Conservation (phyloP, 164 flowering plant species). For the Magnolia kwangsiensis region DNA sequence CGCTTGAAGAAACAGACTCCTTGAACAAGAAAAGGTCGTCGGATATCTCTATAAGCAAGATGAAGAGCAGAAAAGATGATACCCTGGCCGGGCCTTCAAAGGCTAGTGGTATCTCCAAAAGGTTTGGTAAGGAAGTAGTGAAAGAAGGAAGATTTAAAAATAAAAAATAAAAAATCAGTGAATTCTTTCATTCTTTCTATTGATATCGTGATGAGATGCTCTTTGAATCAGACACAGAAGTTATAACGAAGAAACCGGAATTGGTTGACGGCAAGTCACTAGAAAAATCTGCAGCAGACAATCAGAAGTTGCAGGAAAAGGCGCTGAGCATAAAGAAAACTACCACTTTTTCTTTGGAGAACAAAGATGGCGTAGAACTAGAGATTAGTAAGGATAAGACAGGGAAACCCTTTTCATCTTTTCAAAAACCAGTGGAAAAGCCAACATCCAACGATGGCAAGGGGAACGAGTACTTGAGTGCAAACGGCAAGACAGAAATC, state of each 20-base stretch:
- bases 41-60: not conserved
- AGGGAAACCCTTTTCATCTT: conserved; percentile 8
- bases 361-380: not conserved
- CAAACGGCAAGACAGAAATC: conserved; percentile 13
- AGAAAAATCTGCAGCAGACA: not conserved
- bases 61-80: conserved; percentile 27
- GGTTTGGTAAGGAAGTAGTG: conserved; percentile 17
- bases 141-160: conserved; percentile 1
- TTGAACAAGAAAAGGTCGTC: not conserved
- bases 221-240: conserved; percentile 28
- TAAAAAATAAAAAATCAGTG: not conserved
- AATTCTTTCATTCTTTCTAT: not conserved
- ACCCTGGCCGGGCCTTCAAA: not conserved
- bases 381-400: not conserved
- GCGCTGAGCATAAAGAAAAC: conserved; percentile 25
- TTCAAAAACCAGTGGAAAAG: conserved; percentile 1
- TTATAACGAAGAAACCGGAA: conserved; percentile 25
- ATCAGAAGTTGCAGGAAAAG: conserved; percentile 19
- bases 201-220: not conserved
- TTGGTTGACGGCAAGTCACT: conserved; percentile 2
- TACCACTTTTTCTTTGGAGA: conserved; percentile 12
- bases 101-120: conserved; percentile 18
- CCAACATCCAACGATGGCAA: conserved; percentile 9
- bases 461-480: conserved; percentile 8
- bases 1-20: conserved; percentile 16